Evolutionary conservation across 441 rosid species (phyloP).

Genomic region (Gossypium trilobum): DNA sequence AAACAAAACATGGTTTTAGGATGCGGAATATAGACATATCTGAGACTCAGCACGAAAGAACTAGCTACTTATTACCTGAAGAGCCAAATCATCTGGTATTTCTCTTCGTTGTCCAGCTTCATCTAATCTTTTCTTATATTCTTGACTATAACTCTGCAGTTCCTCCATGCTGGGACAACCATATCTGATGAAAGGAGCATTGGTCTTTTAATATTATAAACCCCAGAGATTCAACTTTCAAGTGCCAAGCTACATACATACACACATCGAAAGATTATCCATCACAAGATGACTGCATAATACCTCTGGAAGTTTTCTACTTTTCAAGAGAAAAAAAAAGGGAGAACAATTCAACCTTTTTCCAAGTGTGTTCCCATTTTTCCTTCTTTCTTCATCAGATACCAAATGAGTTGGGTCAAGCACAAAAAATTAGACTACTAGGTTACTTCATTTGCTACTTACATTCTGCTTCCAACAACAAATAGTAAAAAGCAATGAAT

Average conservation of each 20-base stretch:
- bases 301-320: not conserved
- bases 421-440: not conserved
- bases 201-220: not conserved
- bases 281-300: not conserved
- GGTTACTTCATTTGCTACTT: not conserved
- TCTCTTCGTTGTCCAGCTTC: constrained; percentile 55
- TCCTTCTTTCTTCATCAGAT: constrained; percentile 4
- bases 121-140: constrained; percentile 66
- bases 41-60: not conserved
- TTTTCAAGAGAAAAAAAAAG: not conserved
- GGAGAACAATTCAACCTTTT: not conserved
- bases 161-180: constrained; percentile 85
- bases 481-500: no score
- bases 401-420: not conserved
- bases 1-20: not conserved
- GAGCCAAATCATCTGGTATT: constrained; percentile 73
- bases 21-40: no score
- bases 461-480: not conserved
- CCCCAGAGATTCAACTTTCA: not conserved
- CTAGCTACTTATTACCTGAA: constrained; percentile 45
- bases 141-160: constrained; percentile 56
- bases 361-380: not conserved
- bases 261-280: not conserved
- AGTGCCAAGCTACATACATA: not conserved
- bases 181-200: constrained; percentile 35